Base-by-base conservation (phyloP, 148 eudicot genomes). In the Amaranthus cruentus region DNA sequence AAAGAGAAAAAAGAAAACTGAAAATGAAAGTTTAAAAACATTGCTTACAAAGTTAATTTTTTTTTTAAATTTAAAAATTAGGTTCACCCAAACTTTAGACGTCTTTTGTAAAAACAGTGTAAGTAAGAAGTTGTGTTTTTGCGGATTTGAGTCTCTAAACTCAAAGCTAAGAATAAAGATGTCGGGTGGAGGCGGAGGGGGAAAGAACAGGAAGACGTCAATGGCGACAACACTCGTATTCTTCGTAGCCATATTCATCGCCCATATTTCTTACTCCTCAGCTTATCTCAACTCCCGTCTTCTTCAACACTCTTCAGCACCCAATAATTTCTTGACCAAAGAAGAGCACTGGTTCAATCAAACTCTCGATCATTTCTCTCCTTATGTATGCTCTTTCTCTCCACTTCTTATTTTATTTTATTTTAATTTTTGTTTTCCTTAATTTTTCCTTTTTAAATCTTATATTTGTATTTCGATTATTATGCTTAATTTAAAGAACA, bases 361-460 rank as follows among this genome's bases (percentile, higher is more conserved):
- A 74, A 88, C 95, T 63, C 92, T 93, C 28, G 97, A 93, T 85
- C 98, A 93, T 72, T 93, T 88, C 75, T 89, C 98, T 28, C 93
- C 98, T 55, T 83, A 80, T 69, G 95, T 89, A 80, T 59, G 74
- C 44, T 51, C 70, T 80, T 58, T 72, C 68, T 57, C 74, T 71
- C 69, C 38, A 2, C 18, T 68, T 44, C 12, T 3, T 54, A 8
- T 47, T 6, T 18, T 28, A 14, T 11, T 18, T 18, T 18, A 71
- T 55, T 71, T 47, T 42, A 5, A 9, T 15, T 55, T 47, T 6
- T 55, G 15, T 3, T 75, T 21, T 14, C 14, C 38, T 28, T 28
- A 2, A n/a, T 21, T 2, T 62, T 9, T 43, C 5, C 44, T 58
- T 4, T n/a, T 18, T 50, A 14, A 6, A 12, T 14, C 9, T 49